Conservation (phyloP, 2,329 filamentous ascomycete genomes). For the Dactylellina parvicollis region DNA sequence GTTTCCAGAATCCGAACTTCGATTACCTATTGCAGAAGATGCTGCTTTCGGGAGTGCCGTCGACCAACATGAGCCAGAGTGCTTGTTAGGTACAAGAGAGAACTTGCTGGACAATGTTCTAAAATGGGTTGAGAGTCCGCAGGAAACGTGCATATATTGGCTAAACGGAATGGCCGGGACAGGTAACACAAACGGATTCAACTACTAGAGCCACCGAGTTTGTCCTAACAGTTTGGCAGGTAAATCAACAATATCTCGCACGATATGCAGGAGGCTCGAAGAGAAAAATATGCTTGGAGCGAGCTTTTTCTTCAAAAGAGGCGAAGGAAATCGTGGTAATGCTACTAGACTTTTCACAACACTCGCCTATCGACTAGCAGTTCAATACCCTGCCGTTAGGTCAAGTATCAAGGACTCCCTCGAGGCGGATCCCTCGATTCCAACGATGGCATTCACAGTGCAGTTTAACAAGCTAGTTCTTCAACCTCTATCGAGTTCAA, state of each 20-base stretch:
- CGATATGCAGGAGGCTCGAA: conserved; percentile 57
- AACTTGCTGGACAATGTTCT: conserved; percentile 53
- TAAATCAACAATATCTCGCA: conserved; percentile 61
- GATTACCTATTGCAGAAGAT: conserved; percentile 29
- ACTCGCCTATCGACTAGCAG: conserved; percentile 9
- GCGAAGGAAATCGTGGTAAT: conserved; percentile 15
- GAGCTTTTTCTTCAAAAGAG: too few species aligned
- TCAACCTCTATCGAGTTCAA: background rate
- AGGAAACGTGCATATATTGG: conserved; percentile 58
- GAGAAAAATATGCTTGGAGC: conserved; percentile 58
- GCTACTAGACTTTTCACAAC: conserved; percentile 34
- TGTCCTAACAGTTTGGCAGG: conserved; percentile 40
- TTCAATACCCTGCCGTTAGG: background rate
- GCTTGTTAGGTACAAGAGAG: conserved; percentile 56
- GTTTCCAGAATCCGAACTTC: conserved; percentile 6
- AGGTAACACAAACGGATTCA: conserved; percentile 1
- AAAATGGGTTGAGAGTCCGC: conserved; percentile 20
- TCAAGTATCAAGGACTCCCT: background rate
- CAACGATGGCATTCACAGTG: background rate
- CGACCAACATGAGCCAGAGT: conserved; percentile 55
- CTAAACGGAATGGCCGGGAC: conserved; percentile 61
- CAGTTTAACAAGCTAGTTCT: conserved; percentile 4
- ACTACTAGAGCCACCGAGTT: background rate
- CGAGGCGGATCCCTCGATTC: background rate
- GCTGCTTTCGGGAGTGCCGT: conserved; percentile 55